These are phyloP conservation scores for Handroanthus guayacan DNA, from an alignment of 257 asterid genomes.

Conservation along the genomic window DNA sequence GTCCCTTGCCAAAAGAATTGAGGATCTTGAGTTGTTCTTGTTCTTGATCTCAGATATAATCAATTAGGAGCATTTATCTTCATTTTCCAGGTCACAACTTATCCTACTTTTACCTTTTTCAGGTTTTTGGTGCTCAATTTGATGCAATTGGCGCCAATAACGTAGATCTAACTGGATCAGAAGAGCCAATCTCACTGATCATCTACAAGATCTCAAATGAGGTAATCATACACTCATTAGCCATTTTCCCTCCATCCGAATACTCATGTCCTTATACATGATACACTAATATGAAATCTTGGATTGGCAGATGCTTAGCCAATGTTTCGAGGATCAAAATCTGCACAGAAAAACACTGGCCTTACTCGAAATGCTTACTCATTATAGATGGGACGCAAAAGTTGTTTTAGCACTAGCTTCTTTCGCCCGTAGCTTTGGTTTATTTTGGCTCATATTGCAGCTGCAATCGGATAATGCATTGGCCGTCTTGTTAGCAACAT, in stretches of 20 bases:
- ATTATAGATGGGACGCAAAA: slow-evolving; percentile 73
- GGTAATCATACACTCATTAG: slow-evolving; percentile 42
- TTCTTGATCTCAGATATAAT: no score
- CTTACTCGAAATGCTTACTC: slow-evolving; percentile 61
- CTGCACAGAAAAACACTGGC: slow-evolving; percentile 56
- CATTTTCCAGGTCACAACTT: not conserved
- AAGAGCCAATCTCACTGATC: slow-evolving; percentile 52
- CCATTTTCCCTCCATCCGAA: not conserved
- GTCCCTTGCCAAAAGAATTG: no score
- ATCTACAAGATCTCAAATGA: slow-evolving; percentile 60
- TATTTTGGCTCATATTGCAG: slow-evolving; percentile 59
- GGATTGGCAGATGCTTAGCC: slow-evolving; percentile 49
- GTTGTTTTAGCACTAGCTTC: slow-evolving; percentile 63
- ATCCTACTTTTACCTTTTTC: slow-evolving; percentile 30
- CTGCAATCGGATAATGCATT: slow-evolving; percentile 47
- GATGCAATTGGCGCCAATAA: slow-evolving; percentile 28
- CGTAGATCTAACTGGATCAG: slow-evolving; percentile 44
- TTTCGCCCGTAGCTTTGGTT: slow-evolving; percentile 49
- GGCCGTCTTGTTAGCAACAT: slow-evolving; percentile 53
- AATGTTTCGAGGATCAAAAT: slow-evolving; percentile 44
- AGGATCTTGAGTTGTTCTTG: no score
- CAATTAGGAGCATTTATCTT: no score
- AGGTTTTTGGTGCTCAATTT: slow-evolving; percentile 48
- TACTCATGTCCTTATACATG: no score
- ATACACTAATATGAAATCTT: slow-evolving; percentile 25